Evolutionary conservation across 306 rosid genomes (phyloP), one percentile per base, ranked within the genome.

Genomic region (Pueraria montana): DNA sequence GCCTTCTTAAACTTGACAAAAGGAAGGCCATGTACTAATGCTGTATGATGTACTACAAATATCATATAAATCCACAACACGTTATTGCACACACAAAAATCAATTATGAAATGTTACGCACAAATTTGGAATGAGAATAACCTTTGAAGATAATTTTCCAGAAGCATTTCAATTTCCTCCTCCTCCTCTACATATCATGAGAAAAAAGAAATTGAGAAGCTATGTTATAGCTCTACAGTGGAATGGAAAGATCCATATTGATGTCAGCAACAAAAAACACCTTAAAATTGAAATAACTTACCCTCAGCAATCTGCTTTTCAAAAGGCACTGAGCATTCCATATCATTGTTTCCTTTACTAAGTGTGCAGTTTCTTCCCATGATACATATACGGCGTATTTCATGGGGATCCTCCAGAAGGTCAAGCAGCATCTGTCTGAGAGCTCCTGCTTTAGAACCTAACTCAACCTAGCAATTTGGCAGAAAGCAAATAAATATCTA

Each of bases 61-160:
- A 70, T 77, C 79, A 69, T 27, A 68, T 74, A 38, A 72, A 74
- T 74, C 64, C 79, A 74, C 71, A 73, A 70, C 6, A 8, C 34
- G 18, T 13, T 61, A 58, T 20, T 8, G 4, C 11, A 24, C 23
- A 70, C 4, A 63, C 40, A 76, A 63, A 66, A 38, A 72, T 16
- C 38, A 32, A 83, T 76, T 43, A 62, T 75, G 59, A 84, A 70
- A 84, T 30, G 42, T 8, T 68, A 45, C 81, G 73, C 70, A 11
- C 69, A 55, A 11, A 48, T 82, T 79, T 68, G 49, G 85, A 85
- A 45, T 46, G 71, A 85, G 71, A 85, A 62, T 82, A 86, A 96
- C 99, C 99, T 92, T 92, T 91, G 98, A 46, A 96, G 98, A 87
- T 91, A 96, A 90, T 94, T 96, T 92, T 96, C 99, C 90, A 96